A percentile compares a stretch with the other conserved stretches of the same genome.
phyloP scores from a whole-genome alignment of 163 green algal species.

The Trebouxiophyceae sp. region DNA sequence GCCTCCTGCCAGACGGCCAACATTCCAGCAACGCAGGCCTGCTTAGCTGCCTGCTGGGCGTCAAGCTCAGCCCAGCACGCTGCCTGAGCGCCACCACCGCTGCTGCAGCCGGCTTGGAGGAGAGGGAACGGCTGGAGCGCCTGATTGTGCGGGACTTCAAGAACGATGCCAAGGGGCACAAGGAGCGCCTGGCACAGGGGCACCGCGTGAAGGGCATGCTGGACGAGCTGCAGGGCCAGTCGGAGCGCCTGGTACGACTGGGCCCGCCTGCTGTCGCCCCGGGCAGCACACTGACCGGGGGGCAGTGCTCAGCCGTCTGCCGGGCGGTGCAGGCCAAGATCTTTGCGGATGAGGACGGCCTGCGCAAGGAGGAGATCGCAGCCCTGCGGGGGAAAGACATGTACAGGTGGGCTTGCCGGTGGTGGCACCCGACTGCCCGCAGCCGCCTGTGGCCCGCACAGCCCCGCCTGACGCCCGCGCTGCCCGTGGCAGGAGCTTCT shows the following conservation, averaged over 20 bases:
- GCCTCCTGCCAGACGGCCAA: no score
- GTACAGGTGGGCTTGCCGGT: neutral
- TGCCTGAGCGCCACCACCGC: neutral
- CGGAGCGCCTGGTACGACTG: slow-evolving; percentile 56
- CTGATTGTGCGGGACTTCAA: slow-evolving; percentile 83
- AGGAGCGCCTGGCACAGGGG: slow-evolving; percentile 80
- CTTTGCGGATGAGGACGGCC: slow-evolving; percentile 85
- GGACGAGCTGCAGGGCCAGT: slow-evolving; percentile 61
- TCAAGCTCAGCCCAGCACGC: no score
- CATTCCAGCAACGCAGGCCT: no score
- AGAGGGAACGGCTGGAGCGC: slow-evolving; percentile 84
- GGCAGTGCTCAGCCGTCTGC: no score
- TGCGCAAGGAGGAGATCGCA: slow-evolving; percentile 84
- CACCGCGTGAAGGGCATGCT: slow-evolving; percentile 73
- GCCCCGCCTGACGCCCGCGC: no score
- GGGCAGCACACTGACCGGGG: no score
- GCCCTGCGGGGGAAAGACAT: slow-evolving; percentile 32
- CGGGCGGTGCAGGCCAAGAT: slow-evolving; percentile 59
- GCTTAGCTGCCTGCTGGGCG: no score
- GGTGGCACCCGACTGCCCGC: neutral
- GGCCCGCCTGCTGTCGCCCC: no score
- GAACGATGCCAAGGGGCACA: slow-evolving; percentile 68
- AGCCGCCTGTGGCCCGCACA: neutral
- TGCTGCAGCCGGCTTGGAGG: slow-evolving; percentile 42
- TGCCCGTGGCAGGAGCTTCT: slow-evolving; percentile 82